phyloP scores from a whole-genome alignment of 257 asterid species.

The Przewalskia tangutica region DNA sequence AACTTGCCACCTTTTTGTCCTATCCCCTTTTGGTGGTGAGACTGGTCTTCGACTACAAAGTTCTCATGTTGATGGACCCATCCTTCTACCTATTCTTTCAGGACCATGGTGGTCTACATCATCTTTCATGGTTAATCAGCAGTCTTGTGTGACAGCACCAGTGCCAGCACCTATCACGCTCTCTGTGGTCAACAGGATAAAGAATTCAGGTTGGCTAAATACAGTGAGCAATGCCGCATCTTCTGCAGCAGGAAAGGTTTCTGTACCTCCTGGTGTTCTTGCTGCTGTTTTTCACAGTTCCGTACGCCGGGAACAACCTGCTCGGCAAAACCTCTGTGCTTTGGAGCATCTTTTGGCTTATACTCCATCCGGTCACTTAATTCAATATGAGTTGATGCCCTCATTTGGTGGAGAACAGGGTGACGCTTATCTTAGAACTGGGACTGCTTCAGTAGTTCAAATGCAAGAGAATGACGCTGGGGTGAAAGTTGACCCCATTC shows the following conservation, averaged over 20 bases:
- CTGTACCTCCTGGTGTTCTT: constrained; percentile 30
- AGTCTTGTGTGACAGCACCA: constrained; percentile 14
- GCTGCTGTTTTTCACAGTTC: constrained; percentile 37
- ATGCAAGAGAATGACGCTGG: constrained; percentile 35
- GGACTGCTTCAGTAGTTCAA: constrained; percentile 24
- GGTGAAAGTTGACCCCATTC: constrained; percentile 37
- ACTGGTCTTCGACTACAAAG: constrained; percentile 31
- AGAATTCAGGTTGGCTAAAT: constrained; percentile 29
- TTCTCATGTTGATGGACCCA: constrained; percentile 27
- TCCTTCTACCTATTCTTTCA: constrained; percentile 26
- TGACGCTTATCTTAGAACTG: constrained; percentile 21
- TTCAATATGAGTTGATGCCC: constrained; percentile 35
- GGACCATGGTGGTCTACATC: constrained; percentile 44
- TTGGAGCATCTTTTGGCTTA: constrained; percentile 39
- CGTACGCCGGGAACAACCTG: constrained; percentile 18
- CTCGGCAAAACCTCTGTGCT: constrained; percentile 13
- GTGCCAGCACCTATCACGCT: constrained; percentile 27
- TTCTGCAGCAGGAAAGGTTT: constrained; percentile 33
- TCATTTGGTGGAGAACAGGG: constrained; percentile 27
- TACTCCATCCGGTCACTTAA: constrained; percentile 37
- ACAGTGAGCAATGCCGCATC: constrained; percentile 41
- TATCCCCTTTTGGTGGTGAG: constrained; percentile 46
- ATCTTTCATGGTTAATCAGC: constrained; percentile 26
- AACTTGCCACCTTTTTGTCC: constrained; percentile 39
- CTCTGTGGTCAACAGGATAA: constrained; percentile 38